Conservation (phyloP, 2,329 filamentous ascomycete genomes). For the Aspergillus awamori region DNA sequence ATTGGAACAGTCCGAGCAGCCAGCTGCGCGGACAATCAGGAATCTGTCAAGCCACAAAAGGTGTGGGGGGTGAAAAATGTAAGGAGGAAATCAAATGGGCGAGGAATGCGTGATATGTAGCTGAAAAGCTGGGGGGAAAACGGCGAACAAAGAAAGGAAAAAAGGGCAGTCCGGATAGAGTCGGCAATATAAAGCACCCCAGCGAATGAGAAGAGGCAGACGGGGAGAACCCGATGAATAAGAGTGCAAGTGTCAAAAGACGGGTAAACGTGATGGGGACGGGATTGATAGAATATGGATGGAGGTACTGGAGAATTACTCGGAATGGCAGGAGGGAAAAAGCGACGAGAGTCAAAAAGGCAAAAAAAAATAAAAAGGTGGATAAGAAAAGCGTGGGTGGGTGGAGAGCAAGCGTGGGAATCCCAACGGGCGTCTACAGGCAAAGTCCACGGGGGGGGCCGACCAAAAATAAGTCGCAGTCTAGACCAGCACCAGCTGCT, state of each 20-base stretch:
- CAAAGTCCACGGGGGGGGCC: not conserved
- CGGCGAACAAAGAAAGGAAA: not conserved
- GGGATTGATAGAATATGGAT: too few relatives aligned
- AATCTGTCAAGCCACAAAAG: not conserved
- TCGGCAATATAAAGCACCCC: not conserved
- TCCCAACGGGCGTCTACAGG: not conserved
- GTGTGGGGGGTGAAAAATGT: not conserved
- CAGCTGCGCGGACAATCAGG: slow-evolving; percentile 9
- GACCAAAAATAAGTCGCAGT: slow-evolving; percentile 22
- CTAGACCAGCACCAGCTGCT: slow-evolving; percentile 10
- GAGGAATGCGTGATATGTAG: not conserved
- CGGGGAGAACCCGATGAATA: not conserved
- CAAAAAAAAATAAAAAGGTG: slow-evolving; percentile 3
- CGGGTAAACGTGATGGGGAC: not conserved
- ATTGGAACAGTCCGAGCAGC: slow-evolving; percentile 10
- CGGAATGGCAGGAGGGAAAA: too few relatives aligned
- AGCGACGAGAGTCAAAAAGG: not conserved
- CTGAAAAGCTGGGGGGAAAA: not conserved
- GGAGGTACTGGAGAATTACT: too few relatives aligned
- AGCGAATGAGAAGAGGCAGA: not conserved
- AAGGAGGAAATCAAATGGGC: not conserved
- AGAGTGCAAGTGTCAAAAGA: not conserved
- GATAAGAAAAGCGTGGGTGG: not conserved
- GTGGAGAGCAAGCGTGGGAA: slow-evolving; percentile 4
- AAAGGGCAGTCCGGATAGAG: not conserved